Percentiles rank a stretch among this genome's conserved stretches.
phyloP scores from a whole-genome alignment of 768 basidiomycete genomes.

The Naematelia encephala region DNA sequence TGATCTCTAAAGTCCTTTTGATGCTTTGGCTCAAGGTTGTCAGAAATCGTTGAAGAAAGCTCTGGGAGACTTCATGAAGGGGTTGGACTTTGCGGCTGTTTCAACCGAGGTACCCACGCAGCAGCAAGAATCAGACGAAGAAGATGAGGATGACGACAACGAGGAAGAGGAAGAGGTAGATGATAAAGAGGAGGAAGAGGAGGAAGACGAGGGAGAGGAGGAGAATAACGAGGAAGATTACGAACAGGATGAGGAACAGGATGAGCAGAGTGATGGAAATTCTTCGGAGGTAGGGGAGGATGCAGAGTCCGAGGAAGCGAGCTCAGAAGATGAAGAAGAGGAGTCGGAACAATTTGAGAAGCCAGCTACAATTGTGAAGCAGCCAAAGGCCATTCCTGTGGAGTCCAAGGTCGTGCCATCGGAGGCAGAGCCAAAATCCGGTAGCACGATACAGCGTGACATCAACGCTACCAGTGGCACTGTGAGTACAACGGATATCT shows the following conservation, averaged over 20 bases:
- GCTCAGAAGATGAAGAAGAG: conserved; percentile 17
- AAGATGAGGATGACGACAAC: conserved; percentile 36
- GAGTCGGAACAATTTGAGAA: conserved; percentile 11
- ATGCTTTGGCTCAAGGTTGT: conserved; percentile 5
- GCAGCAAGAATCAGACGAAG: too few relatives aligned
- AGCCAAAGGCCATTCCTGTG: conserved; percentile 44
- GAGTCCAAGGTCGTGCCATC: too few relatives aligned
- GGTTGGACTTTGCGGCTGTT: conserved; percentile 37
- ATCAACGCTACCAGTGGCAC: conserved; percentile 20
- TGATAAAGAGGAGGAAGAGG: conserved; percentile 33
- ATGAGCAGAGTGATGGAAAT: conserved; percentile 16
- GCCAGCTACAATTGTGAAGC: background rate
- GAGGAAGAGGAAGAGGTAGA: conserved; percentile 25
- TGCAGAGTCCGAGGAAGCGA: conserved; percentile 5
- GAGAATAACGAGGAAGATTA: conserved; percentile 11
- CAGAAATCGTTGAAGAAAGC: conserved; percentile 43
- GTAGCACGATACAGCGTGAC: conserved; percentile 9
- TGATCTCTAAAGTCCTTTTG: background rate
- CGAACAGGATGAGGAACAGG: conserved; percentile 8
- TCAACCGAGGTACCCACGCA: conserved; percentile 9
- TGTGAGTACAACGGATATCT: conserved; percentile 9
- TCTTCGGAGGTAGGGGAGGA: conserved; percentile 13
- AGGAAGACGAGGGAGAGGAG: conserved; percentile 25
- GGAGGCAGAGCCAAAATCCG: conserved; percentile 1
- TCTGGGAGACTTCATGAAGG: conserved; percentile 48